phyloP scores from a whole-genome alignment of 2,329 filamentous ascomycete genomes.

The Emmonsiellopsis sp. region DNA sequence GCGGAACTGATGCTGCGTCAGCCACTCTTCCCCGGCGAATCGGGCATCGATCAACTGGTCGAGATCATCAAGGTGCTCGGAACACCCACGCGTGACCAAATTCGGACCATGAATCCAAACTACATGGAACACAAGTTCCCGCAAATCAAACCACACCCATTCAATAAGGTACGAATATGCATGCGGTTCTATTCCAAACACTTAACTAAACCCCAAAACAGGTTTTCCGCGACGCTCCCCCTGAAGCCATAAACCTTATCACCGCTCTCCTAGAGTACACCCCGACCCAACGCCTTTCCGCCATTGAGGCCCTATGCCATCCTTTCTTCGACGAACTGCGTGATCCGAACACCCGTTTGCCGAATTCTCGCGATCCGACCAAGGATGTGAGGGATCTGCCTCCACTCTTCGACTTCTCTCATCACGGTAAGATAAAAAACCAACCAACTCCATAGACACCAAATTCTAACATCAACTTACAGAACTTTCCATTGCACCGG shows the following conservation, averaged over 20 bases:
- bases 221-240: constrained; percentile 94
- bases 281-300: constrained; percentile 85
- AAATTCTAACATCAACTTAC: constrained; percentile 9
- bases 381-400: constrained; percentile 74
- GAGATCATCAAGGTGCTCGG: constrained; percentile 99
- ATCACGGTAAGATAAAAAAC: constrained; percentile 61
- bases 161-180: constrained; percentile 62
- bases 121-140: constrained; percentile 99
- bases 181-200: not conserved
- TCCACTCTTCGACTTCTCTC: constrained; percentile 83
- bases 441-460: not conserved
- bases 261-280: constrained; percentile 93
- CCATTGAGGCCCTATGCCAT: constrained; percentile 94
- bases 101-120: constrained; percentile 99
- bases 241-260: constrained; percentile 89
- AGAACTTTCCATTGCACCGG: constrained; percentile 95
- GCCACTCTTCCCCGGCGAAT: constrained; percentile 94
- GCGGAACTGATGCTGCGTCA: constrained; percentile 98
- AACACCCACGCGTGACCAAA: constrained; percentile 93
- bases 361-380: constrained; percentile 85
- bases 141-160: constrained; percentile 98
- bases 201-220: constrained; percentile 19
- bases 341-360: constrained; percentile 81
- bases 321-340: constrained; percentile 97
- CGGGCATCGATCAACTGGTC: constrained; percentile 94